Conservation (phyloP, 495 filamentous ascomycete genomes). For the Neurospora sp. region DNA sequence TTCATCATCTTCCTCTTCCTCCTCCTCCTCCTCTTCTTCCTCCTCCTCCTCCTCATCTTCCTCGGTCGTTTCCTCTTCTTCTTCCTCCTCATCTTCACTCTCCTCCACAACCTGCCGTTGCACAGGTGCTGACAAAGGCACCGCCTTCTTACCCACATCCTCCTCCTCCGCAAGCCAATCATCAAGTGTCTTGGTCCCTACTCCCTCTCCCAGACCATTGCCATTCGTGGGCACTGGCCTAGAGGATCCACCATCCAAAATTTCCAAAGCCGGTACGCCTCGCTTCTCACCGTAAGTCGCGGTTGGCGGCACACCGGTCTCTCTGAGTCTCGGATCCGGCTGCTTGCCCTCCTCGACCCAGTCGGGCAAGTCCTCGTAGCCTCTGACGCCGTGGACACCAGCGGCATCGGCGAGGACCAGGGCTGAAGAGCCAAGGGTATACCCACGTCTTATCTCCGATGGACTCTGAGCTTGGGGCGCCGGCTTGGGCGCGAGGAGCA, state of each 20-base stretch:
- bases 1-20: slow-evolving; percentile 27
- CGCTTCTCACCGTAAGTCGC: slow-evolving; percentile 32
- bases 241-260: slow-evolving; percentile 38
- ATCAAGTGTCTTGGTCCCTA: slow-evolving; percentile 65
- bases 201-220: slow-evolving; percentile 24
- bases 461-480: slow-evolving; percentile 81
- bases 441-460: slow-evolving; percentile 64
- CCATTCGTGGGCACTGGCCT: slow-evolving; percentile 47
- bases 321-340: slow-evolving; percentile 65
- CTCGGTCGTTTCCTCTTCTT: slow-evolving; percentile 44
- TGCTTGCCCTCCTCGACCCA: slow-evolving; percentile 79
- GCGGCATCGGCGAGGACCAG: slow-evolving; percentile 71
- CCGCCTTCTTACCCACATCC: slow-evolving; percentile 24
- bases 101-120: slow-evolving; percentile 29
- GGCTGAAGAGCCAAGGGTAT: slow-evolving; percentile 71
- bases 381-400: slow-evolving; percentile 56
- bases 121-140: slow-evolving; percentile 10
- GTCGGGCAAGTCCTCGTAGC: slow-evolving; percentile 68
- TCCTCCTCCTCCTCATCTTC: slow-evolving; percentile 39
- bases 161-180: slow-evolving; percentile 78
- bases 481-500: slow-evolving; percentile 89
- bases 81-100: slow-evolving; percentile 38
- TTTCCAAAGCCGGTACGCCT: slow-evolving; percentile 51
- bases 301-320: slow-evolving; percentile 19
- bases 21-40: slow-evolving; percentile 4